phyloP scores from a whole-genome alignment of 768 basidiomycete genomes.

The Suillus discolor region DNA sequence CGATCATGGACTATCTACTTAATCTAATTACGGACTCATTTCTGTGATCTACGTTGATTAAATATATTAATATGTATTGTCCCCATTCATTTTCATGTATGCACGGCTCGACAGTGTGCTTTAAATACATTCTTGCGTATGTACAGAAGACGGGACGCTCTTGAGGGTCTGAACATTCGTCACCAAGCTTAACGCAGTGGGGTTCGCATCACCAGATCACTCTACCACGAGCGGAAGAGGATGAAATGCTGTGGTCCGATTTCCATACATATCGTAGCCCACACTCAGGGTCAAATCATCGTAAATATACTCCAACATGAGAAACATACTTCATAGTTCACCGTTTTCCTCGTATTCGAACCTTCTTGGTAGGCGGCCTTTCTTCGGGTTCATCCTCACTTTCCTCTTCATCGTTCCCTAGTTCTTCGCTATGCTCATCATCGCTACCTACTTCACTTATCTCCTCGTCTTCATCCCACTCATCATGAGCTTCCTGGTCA shows the following conservation, averaged over 20 bases:
- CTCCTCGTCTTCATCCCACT: slow-evolving; percentile 66
- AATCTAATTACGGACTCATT: neutral
- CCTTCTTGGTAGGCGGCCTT: slow-evolving; percentile 55
- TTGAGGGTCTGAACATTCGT: neutral
- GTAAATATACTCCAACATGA: neutral
- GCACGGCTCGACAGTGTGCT: neutral
- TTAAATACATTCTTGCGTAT: neutral
- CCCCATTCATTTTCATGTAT: neutral
- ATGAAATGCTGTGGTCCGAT: neutral
- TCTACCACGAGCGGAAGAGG: neutral
- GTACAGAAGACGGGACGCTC: neutral
- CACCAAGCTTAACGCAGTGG: neutral
- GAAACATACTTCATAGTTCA: slow-evolving; percentile 25
- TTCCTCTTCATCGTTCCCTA: slow-evolving; percentile 35
- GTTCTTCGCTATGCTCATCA: slow-evolving; percentile 36
- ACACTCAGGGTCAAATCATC: neutral
- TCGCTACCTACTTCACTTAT: slow-evolving; percentile 56
- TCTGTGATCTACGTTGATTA: neutral
- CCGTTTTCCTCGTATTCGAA: slow-evolving; percentile 50
- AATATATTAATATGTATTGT: neutral
- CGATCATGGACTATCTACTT: neutral
- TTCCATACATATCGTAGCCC: neutral
- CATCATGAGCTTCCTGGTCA: slow-evolving; percentile 38
- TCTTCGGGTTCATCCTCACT: slow-evolving; percentile 51
- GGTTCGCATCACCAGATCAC: neutral